Evolutionary conservation across 495 filamentous ascomycete species (phyloP).

Genomic region (Jackrogersella multiformis): DNA sequence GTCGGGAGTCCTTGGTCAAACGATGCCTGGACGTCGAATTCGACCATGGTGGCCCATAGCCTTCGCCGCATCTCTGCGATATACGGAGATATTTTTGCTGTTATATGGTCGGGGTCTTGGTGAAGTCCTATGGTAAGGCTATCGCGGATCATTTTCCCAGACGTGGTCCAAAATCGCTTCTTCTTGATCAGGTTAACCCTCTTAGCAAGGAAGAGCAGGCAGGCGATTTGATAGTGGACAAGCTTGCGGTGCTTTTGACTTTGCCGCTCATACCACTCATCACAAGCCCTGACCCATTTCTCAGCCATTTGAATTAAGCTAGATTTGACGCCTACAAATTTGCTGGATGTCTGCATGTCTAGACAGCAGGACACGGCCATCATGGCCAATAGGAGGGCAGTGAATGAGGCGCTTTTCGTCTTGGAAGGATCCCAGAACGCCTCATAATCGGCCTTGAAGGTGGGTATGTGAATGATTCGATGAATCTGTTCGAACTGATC

Average conservation of each 20-base stretch:
- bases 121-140: constrained; percentile 46
- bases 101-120: constrained; percentile 43
- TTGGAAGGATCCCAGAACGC: constrained; percentile 52
- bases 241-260: constrained; percentile 48
- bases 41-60: constrained; percentile 47
- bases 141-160: constrained; percentile 44
- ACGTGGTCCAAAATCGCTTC: constrained; percentile 49
- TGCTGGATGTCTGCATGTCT: constrained; percentile 63
- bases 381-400: constrained; percentile 52
- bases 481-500: constrained; percentile 58
- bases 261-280: constrained; percentile 43
- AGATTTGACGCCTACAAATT: constrained; percentile 47
- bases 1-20: constrained; percentile 51
- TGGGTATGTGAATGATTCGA: constrained; percentile 67
- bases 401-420: constrained; percentile 55
- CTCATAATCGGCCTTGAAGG: constrained; percentile 56
- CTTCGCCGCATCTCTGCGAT: constrained; percentile 49
- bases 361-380: constrained; percentile 62
- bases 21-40: constrained; percentile 49
- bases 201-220: constrained; percentile 49
- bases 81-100: constrained; percentile 40
- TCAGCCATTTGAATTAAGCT: constrained; percentile 43
- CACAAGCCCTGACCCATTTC: constrained; percentile 47
- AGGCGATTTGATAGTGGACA: constrained; percentile 48
- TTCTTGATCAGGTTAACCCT: constrained; percentile 47